Evolutionary conservation across 2,329 filamentous ascomycete genomes (phyloP).

Genomic region (Dothidotthia symphoricarpi): DNA sequence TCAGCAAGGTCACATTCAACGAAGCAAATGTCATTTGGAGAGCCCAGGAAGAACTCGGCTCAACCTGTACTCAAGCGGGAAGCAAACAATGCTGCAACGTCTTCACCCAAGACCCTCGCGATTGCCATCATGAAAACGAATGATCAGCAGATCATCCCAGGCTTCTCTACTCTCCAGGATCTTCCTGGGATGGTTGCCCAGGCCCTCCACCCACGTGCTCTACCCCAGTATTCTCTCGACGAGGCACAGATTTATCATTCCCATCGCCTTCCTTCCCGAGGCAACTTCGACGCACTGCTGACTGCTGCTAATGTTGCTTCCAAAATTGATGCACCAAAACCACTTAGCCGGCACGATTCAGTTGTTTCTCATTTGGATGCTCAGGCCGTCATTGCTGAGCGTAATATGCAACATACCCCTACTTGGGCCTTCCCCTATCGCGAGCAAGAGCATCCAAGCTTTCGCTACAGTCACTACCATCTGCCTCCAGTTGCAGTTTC

Average conservation of each 20-base stretch:
- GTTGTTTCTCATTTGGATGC: constrained; percentile 22
- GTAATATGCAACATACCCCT: constrained; percentile 4
- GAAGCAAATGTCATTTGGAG: background rate
- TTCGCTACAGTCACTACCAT: constrained; percentile 1
- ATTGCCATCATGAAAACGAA: no score
- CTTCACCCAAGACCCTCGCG: no score
- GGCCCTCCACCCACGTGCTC: constrained; percentile 1
- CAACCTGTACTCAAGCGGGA: no score
- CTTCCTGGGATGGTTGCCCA: constrained; percentile 11
- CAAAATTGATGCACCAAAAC: constrained; percentile 25
- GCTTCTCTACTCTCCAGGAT: constrained; percentile 14
- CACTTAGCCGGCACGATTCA: constrained; percentile 23
- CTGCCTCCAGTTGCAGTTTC: no score
- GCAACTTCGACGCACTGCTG: constrained; percentile 21
- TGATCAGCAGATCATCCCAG: constrained; percentile 5
- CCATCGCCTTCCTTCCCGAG: constrained; percentile 7
- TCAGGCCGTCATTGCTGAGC: constrained; percentile 18
- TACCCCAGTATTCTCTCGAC: background rate
- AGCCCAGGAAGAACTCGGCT: no score
- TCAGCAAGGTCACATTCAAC: background rate
- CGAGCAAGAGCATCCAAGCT: background rate
- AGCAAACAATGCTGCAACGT: no score
- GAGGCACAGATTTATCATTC: constrained; percentile 3
- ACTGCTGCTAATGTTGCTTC: constrained; percentile 27
- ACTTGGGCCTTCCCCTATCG: constrained; percentile 2